A percentile compares a stretch with the other conserved stretches of the same genome.
phyloP scores from a whole-genome alignment of 2,329 filamentous ascomycete genomes.

The Amauroascus verrucosus region DNA sequence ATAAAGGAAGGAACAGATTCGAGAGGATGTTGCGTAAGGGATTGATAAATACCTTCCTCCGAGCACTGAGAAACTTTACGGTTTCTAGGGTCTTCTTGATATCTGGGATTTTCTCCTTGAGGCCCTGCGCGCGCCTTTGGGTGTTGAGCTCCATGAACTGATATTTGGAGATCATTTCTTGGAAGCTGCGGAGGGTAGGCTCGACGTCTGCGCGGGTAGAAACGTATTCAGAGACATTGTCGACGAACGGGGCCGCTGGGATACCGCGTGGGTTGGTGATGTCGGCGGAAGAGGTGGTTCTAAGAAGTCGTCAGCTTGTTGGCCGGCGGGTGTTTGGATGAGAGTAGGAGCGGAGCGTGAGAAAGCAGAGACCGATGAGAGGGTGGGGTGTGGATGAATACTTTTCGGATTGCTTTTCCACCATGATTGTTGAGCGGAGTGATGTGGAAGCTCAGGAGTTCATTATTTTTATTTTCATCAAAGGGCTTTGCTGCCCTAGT shows the following conservation, averaged over 20 bases:
- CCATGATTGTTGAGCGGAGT: conserved; percentile 21
- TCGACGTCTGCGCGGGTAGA: conserved; percentile 38
- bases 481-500: not conserved
- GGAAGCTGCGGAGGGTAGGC: conserved; percentile 37
- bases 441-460: not conserved
- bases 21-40: not conserved
- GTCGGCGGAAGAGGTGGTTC: not conserved
- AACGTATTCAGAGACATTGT: conserved; percentile 40
- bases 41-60: conserved; percentile 49
- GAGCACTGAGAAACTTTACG: conserved; percentile 71
- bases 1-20: too few species aligned
- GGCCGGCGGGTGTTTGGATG: too few species aligned
- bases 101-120: conserved; percentile 93
- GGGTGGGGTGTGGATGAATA: conserved; percentile 18
- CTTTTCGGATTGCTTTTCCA: conserved; percentile 24
- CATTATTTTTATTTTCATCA: not conserved
- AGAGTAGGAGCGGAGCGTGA: not conserved
- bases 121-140: conserved; percentile 65
- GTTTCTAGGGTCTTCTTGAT: conserved; percentile 93
- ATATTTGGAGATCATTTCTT: conserved; percentile 67
- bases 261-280: conserved; percentile 39
- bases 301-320: not conserved
- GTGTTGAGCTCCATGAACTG: conserved; percentile 98
- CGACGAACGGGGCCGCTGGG: conserved; percentile 39
- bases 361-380: too few species aligned